Evolutionary conservation across 176 grass and related monocot genomes (phyloP), one percentile per base, ranked within the genome.

Genomic region (Areca catechu): DNA sequence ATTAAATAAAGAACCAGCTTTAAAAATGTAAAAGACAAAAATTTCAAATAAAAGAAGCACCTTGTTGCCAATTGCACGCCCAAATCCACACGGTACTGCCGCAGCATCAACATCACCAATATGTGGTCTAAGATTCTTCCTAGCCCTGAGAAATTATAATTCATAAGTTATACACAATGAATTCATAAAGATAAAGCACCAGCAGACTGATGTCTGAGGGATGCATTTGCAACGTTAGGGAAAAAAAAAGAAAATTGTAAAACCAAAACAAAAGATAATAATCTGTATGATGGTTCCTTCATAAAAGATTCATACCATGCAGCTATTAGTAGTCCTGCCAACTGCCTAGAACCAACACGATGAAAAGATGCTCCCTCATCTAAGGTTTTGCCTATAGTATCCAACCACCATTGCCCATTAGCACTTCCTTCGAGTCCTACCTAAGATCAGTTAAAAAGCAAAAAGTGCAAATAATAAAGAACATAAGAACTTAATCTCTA

Each of bases 361-460:
- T 91, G 80, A 75, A 96, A 96, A 12, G 80, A 79, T 43, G 71
- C 73, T 48, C 91, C 91, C 72, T 96, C 86, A 52, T 84, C 86
- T 76, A 96, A 74, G 15, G 86, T 85, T 71, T 78, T 90, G 48
- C 91, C 91, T 63, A 96, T 96, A 75, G 85, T 77, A 19, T 87
- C 86, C 74, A 96, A 87, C 91, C 91, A 96, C 91, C 91, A 96
- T 73, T 96, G 91, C 50, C 91, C 86, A 56, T 96, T 90, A 23
- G 83, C 79, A 76, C 91, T 96, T 43, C 86, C 91, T 77, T 96
- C 91, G 47, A 96, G 86, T 71, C 92, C 92, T 85, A 96, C 92
- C 92, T 96, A 77, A 52, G 73, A 74, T 49, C 24, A 74, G 24
- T 61, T 61, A 73, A 62, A 51, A 15, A 29, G 60, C 54, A 15